Conservation (phyloP, 371 early-diverging fungal genomes). For the Phascolomyces articulosus region DNA sequence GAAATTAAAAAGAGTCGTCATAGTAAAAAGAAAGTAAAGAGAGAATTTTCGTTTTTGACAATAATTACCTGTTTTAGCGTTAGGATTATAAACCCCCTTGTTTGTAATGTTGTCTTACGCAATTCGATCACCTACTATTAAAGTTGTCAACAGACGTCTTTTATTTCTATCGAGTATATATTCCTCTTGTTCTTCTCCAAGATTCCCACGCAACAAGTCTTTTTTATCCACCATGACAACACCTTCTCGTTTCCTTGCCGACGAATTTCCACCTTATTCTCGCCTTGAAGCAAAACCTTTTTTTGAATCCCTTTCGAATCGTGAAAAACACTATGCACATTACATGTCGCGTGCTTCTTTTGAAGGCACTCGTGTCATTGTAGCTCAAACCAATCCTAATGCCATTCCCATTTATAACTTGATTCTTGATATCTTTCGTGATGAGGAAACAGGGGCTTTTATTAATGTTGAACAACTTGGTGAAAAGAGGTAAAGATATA, state of each 20-base stretch:
- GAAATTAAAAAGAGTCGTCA: no score
- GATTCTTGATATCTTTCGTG: constrained; percentile 31
- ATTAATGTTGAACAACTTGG: constrained; percentile 26
- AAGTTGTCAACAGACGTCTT: constrained; percentile 3
- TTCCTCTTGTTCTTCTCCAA: not conserved
- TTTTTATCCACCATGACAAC: constrained; percentile 22
- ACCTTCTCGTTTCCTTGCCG: constrained; percentile 44
- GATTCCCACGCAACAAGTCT: constrained; percentile 15
- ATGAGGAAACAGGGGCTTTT: constrained; percentile 23
- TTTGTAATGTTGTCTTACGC: constrained; percentile 2
- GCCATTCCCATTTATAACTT: constrained; percentile 46
- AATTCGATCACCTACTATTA: constrained; percentile 3
- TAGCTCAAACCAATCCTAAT: constrained; percentile 46
- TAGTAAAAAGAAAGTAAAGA: no score
- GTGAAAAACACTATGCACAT: constrained; percentile 65
- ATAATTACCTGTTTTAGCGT: constrained; percentile 7
- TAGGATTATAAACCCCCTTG: not conserved
- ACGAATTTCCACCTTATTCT: constrained; percentile 51
- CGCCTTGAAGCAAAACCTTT: constrained; percentile 54
- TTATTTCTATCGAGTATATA: not conserved
- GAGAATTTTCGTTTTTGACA: not conserved
- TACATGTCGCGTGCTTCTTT: constrained; percentile 62
- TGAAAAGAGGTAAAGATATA: constrained; percentile 28
- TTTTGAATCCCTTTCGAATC: constrained; percentile 52
- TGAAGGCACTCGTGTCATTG: constrained; percentile 55